Percentiles rank a stretch among this genome's conserved stretches.
These are phyloP conservation scores for Linaria vulgaris DNA, from an alignment of 257 asterid genomes.

Conservation along the genomic window DNA sequence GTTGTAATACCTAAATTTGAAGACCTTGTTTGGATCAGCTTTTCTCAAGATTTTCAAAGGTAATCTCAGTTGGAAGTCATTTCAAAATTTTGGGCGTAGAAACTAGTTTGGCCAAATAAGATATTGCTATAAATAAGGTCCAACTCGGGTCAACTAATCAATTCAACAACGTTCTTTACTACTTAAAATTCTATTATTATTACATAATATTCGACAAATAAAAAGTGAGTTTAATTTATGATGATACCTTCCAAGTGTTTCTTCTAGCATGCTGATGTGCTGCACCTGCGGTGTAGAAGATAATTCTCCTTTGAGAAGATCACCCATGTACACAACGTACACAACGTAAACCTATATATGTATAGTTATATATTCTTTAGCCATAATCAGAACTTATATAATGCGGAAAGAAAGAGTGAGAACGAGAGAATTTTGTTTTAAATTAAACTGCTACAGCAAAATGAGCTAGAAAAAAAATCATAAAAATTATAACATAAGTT, in stretches of 20 bases:
- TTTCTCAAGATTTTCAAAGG: too few relatives aligned
- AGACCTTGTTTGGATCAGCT: too few relatives aligned
- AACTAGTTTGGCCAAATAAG: too few relatives aligned
- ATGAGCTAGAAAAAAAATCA: too few relatives aligned
- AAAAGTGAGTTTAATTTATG: not conserved
- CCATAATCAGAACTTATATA: not conserved
- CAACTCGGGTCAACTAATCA: too few relatives aligned
- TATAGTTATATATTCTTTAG: not conserved
- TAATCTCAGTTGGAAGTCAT: too few relatives aligned
- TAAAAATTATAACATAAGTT: too few relatives aligned
- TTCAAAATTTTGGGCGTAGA: too few relatives aligned
- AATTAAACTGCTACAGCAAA: not conserved
- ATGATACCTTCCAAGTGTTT: constrained; percentile 45
- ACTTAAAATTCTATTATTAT: not conserved
- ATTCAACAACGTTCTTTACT: too few relatives aligned
- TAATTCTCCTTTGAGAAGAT: constrained; percentile 39
- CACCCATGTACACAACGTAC: constrained; percentile 71
- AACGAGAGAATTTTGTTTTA: not conserved
- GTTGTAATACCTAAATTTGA: too few relatives aligned
- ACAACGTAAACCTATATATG: constrained; percentile 39
- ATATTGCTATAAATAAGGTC: too few relatives aligned
- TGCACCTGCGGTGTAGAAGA: constrained; percentile 35
- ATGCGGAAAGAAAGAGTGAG: not conserved
- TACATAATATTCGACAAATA: not conserved
- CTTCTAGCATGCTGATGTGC: constrained; percentile 52